Evolutionary conservation across 1,284 basidiomycete species (phyloP).

Genomic region (Cronartium ribicola): DNA sequence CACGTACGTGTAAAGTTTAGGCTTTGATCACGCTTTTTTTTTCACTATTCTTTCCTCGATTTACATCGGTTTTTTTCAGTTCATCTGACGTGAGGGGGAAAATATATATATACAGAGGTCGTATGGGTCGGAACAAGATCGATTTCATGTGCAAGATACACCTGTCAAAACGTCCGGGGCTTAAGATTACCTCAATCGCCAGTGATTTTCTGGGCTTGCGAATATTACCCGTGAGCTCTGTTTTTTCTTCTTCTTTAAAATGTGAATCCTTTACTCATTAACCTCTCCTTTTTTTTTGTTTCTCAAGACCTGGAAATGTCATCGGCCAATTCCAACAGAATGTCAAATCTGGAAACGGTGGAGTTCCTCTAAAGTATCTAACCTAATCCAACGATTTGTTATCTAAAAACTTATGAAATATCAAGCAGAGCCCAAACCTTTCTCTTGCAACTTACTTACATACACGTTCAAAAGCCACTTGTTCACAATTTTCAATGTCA

Average conservation of each 20-base stretch:
- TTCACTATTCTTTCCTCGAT: neutral
- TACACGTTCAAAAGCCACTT: too few species aligned
- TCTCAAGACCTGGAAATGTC: conserved; percentile 24
- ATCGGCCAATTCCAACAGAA: conserved; percentile 37
- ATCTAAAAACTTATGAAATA: too few species aligned
- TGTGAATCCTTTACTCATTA: neutral
- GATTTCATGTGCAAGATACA: conserved; percentile 14
- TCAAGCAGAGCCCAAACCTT: too few species aligned
- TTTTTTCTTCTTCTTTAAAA: neutral
- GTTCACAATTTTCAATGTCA: too few species aligned
- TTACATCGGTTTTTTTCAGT: neutral
- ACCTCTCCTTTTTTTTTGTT: neutral
- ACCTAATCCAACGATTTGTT: too few species aligned
- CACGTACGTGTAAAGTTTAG: conserved; percentile 10
- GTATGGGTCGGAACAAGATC: conserved; percentile 24
- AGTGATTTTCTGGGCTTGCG: conserved; percentile 27
- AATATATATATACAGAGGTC: conserved; percentile 18
- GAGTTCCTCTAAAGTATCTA: conserved; percentile 13
- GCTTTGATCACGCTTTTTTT: neutral
- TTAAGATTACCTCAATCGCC: conserved; percentile 23
- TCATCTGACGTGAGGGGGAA: neutral
- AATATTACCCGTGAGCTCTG: conserved; percentile 32
- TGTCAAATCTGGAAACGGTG: conserved; percentile 27
- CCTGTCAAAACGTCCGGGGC: conserved; percentile 10
- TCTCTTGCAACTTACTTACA: too few species aligned